Evolutionary conservation across 2,329 filamentous ascomycete genomes (phyloP).

Genomic region (Fusarium gaditjirri): DNA sequence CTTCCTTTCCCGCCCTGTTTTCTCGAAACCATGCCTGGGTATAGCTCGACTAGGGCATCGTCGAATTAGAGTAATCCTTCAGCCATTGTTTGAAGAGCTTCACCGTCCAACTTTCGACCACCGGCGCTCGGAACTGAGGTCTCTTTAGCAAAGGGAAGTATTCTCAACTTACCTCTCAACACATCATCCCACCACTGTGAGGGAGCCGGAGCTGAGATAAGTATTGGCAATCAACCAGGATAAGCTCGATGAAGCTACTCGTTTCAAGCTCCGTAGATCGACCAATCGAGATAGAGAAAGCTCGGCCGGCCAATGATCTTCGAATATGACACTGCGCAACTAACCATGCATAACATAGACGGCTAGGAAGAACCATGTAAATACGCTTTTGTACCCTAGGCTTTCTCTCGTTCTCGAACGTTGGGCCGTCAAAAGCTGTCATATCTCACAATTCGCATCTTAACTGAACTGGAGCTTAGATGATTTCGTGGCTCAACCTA

Average conservation of each 20-base stretch:
- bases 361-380: conserved; percentile 1
- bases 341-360: conserved; percentile 1
- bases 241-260: conserved; percentile 7
- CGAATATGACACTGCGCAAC: background rate
- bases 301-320: background rate
- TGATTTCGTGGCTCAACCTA: background rate
- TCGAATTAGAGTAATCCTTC: background rate
- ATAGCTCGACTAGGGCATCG: background rate
- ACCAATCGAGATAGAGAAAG: conserved; percentile 8
- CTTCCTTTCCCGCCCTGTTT: background rate
- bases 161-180: background rate
- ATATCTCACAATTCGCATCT: background rate
- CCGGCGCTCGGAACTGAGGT: background rate
- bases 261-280: conserved; percentile 8
- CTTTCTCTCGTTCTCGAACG: background rate
- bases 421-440: background rate
- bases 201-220: background rate
- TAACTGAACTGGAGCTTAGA: background rate
- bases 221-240: background rate
- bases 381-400: background rate
- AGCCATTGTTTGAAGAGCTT: background rate
- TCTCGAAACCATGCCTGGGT: background rate
- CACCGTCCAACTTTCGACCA: background rate
- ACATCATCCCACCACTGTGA: background rate
- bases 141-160: background rate